Conservation (phyloP, 257 asterid genomes). For the Fraxinus cuspidata region DNA sequence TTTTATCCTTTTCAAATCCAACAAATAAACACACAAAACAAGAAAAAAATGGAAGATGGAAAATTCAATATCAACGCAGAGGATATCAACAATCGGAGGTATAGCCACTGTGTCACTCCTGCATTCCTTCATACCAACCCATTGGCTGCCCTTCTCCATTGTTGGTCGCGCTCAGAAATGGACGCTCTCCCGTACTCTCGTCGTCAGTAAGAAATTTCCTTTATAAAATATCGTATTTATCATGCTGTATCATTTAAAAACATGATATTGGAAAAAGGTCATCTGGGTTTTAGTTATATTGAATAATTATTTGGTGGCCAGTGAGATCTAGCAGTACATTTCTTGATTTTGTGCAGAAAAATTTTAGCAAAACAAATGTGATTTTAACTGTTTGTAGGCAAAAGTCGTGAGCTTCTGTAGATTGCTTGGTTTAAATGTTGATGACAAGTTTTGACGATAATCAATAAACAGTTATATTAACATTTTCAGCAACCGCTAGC, state of each 20-base stretch:
- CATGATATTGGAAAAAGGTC: slow-evolving; percentile 21
- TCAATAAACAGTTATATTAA: not conserved
- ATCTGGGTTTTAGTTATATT: slow-evolving; percentile 19
- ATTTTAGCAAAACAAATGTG: no score
- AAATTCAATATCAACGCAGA: slow-evolving; percentile 70
- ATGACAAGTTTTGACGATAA: not conserved
- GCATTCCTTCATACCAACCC: slow-evolving; percentile 95
- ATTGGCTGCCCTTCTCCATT: slow-evolving; percentile 95
- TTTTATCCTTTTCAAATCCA: not conserved
- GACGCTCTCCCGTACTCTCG: slow-evolving; percentile 97
- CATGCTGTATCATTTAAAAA: not conserved
- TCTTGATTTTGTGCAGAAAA: slow-evolving; percentile 6
- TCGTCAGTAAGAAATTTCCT: slow-evolving; percentile 53
- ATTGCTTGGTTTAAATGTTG: not conserved
- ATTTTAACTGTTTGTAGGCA: no score
- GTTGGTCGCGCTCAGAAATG: slow-evolving; percentile 99
- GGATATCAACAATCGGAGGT: slow-evolving; percentile 89
- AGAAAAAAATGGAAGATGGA: slow-evolving; percentile 46
- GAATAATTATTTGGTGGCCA: not conserved
- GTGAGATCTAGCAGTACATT: slow-evolving; percentile 32
- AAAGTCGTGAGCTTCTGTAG: no score
- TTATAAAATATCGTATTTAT: not conserved
- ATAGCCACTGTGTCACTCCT: slow-evolving; percentile 90
- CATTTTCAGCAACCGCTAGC: no score
- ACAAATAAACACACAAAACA: not conserved